Conservation (phyloP, 768 basidiomycete species). For the Podaxis sp. region DNA sequence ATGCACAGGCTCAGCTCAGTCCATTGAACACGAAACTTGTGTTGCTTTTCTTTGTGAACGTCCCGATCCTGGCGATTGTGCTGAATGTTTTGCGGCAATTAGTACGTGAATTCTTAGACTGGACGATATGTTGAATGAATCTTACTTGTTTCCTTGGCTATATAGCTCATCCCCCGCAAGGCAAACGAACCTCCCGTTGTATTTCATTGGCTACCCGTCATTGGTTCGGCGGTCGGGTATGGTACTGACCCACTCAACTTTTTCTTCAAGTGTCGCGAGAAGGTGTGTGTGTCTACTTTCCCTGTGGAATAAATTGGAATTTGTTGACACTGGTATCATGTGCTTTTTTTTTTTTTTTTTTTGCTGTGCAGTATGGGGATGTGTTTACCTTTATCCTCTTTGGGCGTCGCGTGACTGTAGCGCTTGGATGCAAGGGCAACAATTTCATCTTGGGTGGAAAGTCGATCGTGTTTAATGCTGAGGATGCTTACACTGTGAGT, state of each 20-base stretch:
- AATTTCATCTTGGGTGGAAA: slow-evolving; percentile 95
- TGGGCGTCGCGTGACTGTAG: slow-evolving; percentile 88
- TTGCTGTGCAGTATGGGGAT: slow-evolving; percentile 73
- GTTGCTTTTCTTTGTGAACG: slow-evolving; percentile 56
- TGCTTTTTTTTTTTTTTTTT: not conserved
- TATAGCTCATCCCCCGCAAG: slow-evolving; percentile 65
- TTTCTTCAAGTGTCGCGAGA: slow-evolving; percentile 74
- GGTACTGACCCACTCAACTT: slow-evolving; percentile 93
- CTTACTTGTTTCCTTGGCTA: not conserved
- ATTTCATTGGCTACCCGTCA: slow-evolving; percentile 88
- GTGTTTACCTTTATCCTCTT: slow-evolving; percentile 95
- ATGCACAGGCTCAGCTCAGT: slow-evolving; percentile 39
- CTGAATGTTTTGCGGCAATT: slow-evolving; percentile 81
- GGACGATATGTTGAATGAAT: too few relatives aligned
- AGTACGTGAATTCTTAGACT: slow-evolving; percentile 40
- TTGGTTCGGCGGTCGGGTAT: slow-evolving; percentile 88
- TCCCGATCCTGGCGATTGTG: slow-evolving; percentile 65
- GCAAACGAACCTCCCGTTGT: slow-evolving; percentile 82
- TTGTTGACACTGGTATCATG: not conserved
- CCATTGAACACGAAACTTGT: slow-evolving; percentile 36
- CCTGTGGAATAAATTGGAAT: not conserved
- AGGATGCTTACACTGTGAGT: slow-evolving; percentile 91
- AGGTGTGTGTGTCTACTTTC: slow-evolving; percentile 43
- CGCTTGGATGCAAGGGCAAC: slow-evolving; percentile 88
- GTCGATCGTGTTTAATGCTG: slow-evolving; percentile 87